Conservation (phyloP, 2,329 filamentous ascomycete species). For the Diaporthe humulicola region DNA sequence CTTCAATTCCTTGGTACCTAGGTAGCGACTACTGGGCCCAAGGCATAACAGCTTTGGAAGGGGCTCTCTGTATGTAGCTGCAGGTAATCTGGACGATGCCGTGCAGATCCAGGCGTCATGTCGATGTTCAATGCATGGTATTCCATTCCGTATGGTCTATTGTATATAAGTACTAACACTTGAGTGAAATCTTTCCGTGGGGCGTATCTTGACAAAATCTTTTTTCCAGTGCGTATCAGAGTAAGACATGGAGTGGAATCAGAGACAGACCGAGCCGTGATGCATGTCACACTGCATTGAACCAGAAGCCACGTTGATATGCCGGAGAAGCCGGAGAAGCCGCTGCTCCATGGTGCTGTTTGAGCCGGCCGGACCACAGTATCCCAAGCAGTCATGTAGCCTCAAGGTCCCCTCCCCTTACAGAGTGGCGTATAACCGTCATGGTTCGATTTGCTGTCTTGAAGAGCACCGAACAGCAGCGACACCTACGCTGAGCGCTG, state of each 20-base stretch:
- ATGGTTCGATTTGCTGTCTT: neutral
- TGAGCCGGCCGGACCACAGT: neutral
- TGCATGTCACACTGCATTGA: neutral
- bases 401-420: no score
- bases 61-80: no score
- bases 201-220: neutral
- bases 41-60: neutral
- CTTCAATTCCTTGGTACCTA: neutral
- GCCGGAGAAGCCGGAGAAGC: neutral
- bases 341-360: neutral
- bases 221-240: no score
- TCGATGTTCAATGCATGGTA: neutral
- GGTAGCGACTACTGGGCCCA: neutral
- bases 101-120: neutral
- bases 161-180: neutral
- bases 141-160: neutral
- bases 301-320: neutral
- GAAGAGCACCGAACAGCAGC: neutral
- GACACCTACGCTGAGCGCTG: neutral
- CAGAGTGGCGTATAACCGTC: neutral
- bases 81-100: neutral
- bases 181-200: neutral
- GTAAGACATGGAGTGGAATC: neutral
- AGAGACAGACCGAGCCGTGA: conserved; percentile 4
- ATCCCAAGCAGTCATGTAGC: neutral